These are phyloP conservation scores for Pythium guiyangense DNA, from an alignment of 352 stramenopile genomes.

Conservation along the genomic window DNA sequence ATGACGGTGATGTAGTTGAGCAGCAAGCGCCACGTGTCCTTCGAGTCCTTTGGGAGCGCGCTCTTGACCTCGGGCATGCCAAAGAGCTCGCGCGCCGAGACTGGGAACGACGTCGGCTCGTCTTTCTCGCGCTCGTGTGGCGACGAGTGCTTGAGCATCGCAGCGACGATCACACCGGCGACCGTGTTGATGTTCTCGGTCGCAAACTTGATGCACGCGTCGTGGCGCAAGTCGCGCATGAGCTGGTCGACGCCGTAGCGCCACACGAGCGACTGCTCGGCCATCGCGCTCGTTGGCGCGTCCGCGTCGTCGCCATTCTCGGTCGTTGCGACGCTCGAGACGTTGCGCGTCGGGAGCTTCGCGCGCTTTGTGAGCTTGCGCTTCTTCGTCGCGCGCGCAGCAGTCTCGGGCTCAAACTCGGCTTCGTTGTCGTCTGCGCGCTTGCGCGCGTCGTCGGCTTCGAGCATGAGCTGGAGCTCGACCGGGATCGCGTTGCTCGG, in stretches of 20 bases:
- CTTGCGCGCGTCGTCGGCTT: conserved; percentile 56
- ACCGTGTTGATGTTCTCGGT: conserved; percentile 86
- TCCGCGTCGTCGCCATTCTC: conserved; percentile 29
- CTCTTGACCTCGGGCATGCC: conserved; percentile 61
- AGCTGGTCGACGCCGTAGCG: conserved; percentile 74
- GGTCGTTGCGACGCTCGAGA: conserved; percentile 9
- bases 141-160: conserved; percentile 79
- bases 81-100: conserved; percentile 79
- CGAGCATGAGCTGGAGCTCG: conserved; percentile 84
- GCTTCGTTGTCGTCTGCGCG: conserved; percentile 51
- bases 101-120: conserved; percentile 69
- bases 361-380: conserved; percentile 70
- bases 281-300: conserved; percentile 23
- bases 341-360: conserved; percentile 70
- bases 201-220: conserved; percentile 74
- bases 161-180: conserved; percentile 66
- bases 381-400: conserved; percentile 39
- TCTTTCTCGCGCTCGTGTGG: conserved; percentile 79
- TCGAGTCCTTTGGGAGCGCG: conserved; percentile 65
- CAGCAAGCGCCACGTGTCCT: conserved; percentile 79
- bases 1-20: conserved; percentile 89
- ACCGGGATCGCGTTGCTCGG: conserved; percentile 55
- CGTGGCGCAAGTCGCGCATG: conserved; percentile 75
- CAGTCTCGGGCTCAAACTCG: conserved; percentile 47
- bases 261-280: conserved; percentile 77